Evolutionary conservation across 768 basidiomycete genomes (phyloP).

Genomic region (Suillus paluster): DNA sequence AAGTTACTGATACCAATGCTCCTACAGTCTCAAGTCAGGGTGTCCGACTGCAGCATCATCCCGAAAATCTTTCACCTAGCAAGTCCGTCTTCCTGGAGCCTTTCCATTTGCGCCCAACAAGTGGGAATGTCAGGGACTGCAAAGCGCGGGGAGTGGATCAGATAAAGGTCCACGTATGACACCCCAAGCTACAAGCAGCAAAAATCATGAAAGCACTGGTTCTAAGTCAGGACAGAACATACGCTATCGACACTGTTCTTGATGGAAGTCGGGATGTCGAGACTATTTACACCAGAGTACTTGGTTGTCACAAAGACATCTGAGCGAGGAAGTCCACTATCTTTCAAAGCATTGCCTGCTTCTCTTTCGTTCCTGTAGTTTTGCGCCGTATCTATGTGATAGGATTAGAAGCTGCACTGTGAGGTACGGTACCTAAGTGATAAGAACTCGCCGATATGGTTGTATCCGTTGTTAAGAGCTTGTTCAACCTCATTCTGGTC

Average conservation of each 20-base stretch:
- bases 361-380: conserved; percentile 61
- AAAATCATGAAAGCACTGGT: conserved; percentile 31
- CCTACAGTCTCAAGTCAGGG: conserved; percentile 35
- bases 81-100: conserved; percentile 54
- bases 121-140: conserved; percentile 64
- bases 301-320: conserved; percentile 71
- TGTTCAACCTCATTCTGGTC: conserved; percentile 55
- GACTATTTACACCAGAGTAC: conserved; percentile 53
- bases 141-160: conserved; percentile 63
- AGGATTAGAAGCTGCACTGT: background rate
- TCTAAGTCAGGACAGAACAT: background rate
- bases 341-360: conserved; percentile 39
- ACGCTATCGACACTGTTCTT: conserved; percentile 60
- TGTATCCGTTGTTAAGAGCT: conserved; percentile 64
- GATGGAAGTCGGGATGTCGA: conserved; percentile 60
- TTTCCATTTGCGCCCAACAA: conserved; percentile 67
- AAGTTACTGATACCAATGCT: conserved; percentile 79
- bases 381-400: conserved; percentile 58
- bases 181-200: no score
- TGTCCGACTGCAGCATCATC: no score
- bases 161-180: conserved; percentile 64
- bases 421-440: no score
- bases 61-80: conserved; percentile 45
- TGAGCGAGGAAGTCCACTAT: conserved; percentile 57
- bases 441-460: conserved; percentile 55